phyloP scores from a whole-genome alignment of 495 filamentous ascomycete genomes.

The Glutinoglossum americanum region DNA sequence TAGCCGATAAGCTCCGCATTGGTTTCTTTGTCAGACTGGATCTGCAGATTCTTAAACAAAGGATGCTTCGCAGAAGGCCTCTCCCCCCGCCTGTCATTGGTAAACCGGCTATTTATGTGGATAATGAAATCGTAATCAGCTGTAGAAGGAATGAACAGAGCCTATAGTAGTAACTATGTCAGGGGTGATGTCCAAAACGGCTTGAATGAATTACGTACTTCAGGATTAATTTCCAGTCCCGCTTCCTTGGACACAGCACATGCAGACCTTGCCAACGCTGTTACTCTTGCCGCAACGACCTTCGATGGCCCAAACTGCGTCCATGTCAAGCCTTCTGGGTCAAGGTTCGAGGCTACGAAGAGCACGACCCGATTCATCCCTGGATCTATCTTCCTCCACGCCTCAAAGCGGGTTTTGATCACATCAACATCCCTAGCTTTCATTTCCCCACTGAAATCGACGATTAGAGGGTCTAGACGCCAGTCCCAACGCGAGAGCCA shows the following conservation, averaged over 20 bases:
- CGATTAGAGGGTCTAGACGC: constrained; percentile 56
- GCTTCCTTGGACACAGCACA: constrained; percentile 35
- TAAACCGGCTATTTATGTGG: constrained; percentile 26
- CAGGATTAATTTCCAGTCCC: constrained; percentile 29
- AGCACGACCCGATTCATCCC: constrained; percentile 62
- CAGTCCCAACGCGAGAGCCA: constrained; percentile 80
- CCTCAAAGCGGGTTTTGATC: constrained; percentile 50
- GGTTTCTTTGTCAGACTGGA: constrained; percentile 19
- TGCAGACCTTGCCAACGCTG: constrained; percentile 53
- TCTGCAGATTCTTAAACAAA: constrained; percentile 51
- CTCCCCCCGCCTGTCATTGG: constrained; percentile 14
- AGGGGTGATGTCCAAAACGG: not conserved
- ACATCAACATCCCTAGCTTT: constrained; percentile 30
- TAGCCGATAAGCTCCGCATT: constrained; percentile 8
- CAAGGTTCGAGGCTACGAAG: constrained; percentile 64
- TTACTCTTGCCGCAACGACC: constrained; percentile 70
- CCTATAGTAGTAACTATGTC: constrained; percentile 11
- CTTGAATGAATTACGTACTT: not conserved
- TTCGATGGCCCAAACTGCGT: constrained; percentile 53
- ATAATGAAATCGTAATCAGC: constrained; percentile 73
- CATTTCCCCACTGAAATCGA: constrained; percentile 43
- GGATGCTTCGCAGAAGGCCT: constrained; percentile 12
- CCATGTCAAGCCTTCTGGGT: constrained; percentile 57
- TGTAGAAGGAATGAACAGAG: constrained; percentile 46
- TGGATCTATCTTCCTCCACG: constrained; percentile 70